A percentile compares a stretch with the other conserved stretches of the same genome.
Conservation (phyloP, 257 asterid genomes). For the Solanum corneliomulleri region DNA sequence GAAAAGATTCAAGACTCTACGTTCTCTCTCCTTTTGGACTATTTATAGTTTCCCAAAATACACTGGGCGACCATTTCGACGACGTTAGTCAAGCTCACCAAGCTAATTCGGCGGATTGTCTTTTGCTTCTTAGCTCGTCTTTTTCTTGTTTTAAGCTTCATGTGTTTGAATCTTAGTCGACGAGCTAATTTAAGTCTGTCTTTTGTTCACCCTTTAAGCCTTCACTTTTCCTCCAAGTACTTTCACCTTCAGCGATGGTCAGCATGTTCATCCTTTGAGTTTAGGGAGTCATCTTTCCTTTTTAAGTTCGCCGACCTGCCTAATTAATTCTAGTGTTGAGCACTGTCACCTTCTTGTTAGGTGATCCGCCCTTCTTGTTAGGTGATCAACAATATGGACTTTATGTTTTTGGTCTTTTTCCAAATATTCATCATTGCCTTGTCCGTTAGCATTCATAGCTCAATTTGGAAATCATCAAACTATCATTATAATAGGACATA, state of each 20-base stretch:
- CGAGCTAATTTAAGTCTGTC: not conserved
- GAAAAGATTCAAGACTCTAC: not conserved
- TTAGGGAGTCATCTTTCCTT: not conserved
- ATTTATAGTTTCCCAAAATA: not conserved
- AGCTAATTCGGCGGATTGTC: not conserved
- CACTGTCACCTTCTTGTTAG: not conserved
- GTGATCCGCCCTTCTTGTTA: not conserved
- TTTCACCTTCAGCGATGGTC: not conserved
- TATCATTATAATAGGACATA: not conserved
- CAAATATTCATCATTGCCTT: not conserved
- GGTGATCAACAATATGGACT: not conserved
- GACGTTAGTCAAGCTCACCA: not conserved
- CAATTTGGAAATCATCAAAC: not conserved
- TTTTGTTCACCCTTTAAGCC: not conserved
- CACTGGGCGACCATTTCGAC: not conserved
- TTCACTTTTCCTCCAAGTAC: not conserved
- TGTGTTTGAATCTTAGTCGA: not conserved
- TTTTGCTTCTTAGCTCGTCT: not conserved
- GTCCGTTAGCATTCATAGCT: not conserved
- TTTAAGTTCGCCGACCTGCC: not conserved
- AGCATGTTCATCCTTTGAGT: not conserved
- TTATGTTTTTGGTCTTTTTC: not conserved
- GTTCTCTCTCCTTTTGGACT: not conserved
- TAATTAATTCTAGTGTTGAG: not conserved
- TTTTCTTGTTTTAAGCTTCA: not conserved